Base-by-base conservation (phyloP, 2,329 filamentous ascomycete species). In the Torrubiella hemipterigena region DNA sequence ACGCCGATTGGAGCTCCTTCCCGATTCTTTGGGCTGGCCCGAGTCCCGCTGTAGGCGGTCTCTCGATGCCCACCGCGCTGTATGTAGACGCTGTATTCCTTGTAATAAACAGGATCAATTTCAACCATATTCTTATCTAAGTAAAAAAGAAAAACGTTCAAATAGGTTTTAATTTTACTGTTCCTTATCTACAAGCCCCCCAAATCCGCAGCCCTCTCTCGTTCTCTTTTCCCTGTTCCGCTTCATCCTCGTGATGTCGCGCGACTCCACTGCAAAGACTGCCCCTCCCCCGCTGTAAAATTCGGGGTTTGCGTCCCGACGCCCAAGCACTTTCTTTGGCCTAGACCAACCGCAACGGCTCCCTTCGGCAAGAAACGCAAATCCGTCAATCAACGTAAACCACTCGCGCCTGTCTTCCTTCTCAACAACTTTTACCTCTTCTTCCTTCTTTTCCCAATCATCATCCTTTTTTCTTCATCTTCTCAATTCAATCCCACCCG, bases 401-500 rank as follows among this genome's bases (percentile, higher is more conserved):
- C 23, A 13, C 28, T 37, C 29, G 24, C n/a, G n/a, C n/a, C n/a
- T n/a, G n/a, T 44, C 36, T 29, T 36, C 29, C 30, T 36, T 34
- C 32, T 36, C 22, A n/a, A n/a, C n/a, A n/a, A n/a, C 22, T 32
- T 33, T 29, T 28, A 26, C 24, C 22, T 31, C 29, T 32, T 32
- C 30, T 17, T 17, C 30, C 30, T 19, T 22, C 27, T 27, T 28
- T 31, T 25, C 34, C 32, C 24, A 36, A 28, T 32, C 28, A 25
- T 24, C 34, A 27, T 40, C 31, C 10, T 31, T 32, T 31, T 31
- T 24, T 28, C 32, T 30, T 37, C 29, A 27, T 34, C 35, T 33
- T 29, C 34, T 32, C 36, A 34, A 42, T 40, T 38, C 40, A 38
- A 33, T 42, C 35, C 19, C 29, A 23, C 23, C n/a, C n/a, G n/a